Evolutionary conservation across 1,284 basidiomycete genomes (phyloP).

Genomic region (Tilletia horrida): DNA sequence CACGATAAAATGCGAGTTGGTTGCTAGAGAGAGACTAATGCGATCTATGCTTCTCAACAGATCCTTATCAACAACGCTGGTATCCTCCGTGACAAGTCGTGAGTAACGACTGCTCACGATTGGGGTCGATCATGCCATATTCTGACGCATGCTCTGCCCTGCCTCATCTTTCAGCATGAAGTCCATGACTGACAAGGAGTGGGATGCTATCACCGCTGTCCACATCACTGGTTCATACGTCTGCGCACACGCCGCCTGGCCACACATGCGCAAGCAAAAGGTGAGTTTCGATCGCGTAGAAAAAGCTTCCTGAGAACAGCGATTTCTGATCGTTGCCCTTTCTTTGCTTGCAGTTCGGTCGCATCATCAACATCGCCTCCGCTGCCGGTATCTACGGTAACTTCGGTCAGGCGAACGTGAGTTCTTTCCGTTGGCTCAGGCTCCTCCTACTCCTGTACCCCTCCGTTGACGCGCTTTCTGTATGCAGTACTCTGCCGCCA

Average conservation of each 20-base stretch:
- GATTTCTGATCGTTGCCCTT: not conserved
- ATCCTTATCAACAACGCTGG: slow-evolving; percentile 86
- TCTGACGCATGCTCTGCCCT: too few relatives aligned
- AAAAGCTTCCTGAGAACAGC: not conserved
- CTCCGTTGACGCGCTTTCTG: slow-evolving; percentile 43
- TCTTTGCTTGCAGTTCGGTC: slow-evolving; percentile 64
- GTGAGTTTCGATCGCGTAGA: not conserved
- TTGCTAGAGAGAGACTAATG: too few relatives aligned
- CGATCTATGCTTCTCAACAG: slow-evolving; percentile 19
- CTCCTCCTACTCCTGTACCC: too few relatives aligned
- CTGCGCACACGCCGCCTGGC: slow-evolving; percentile 96
- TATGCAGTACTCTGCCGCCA: slow-evolving; percentile 68
- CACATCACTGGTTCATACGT: slow-evolving; percentile 92
- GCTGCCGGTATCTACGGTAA: slow-evolving; percentile 67
- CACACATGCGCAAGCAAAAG: slow-evolving; percentile 85
- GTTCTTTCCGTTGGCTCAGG: slow-evolving; percentile 59
- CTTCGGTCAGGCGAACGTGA: slow-evolving; percentile 84
- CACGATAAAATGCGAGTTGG: too few relatives aligned
- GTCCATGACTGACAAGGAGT: slow-evolving; percentile 57
- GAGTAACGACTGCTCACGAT: slow-evolving; percentile 1
- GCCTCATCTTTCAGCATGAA: slow-evolving; percentile 56
- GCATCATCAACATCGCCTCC: slow-evolving; percentile 70
- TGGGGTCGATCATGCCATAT: too few relatives aligned
- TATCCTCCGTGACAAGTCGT: slow-evolving; percentile 68
- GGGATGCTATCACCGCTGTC: slow-evolving; percentile 67